Base-by-base conservation (phyloP, 805 yeast genomes). In the Wickerhamiella galacta region DNA sequence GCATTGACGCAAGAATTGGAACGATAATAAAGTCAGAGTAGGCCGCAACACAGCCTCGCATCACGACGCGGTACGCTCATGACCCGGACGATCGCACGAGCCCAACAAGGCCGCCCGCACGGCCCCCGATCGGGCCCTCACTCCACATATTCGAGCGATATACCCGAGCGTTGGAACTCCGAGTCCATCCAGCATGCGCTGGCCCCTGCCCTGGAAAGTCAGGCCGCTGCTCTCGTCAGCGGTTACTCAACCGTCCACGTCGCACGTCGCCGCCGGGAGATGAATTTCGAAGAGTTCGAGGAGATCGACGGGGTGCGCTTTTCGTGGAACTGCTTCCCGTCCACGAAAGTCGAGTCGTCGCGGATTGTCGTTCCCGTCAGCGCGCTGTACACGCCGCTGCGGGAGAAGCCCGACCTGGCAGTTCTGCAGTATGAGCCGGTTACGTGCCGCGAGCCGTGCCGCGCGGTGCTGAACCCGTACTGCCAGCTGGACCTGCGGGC, bases 301-400 rank as follows among this genome's bases (percentile, higher is more conserved):
- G 75, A 70, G 46, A 55, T 56, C 33, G 75, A 71, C 48, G 79
- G 79, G 34, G 70, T 73, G 32, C 66, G 79, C 37, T 75, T 78
- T 60, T 70, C 77, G 46, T 78, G 87, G 87, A 75, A 78, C 53
- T 76, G 80, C 26, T 75, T 87, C 48, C 98, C 99, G 19, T 72
- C 79, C 26, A 75, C 94, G 24, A 72, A 83, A 45, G 70, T 72
- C 26, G 96, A 90, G 55, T 90, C 94, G 14, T 75, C 75, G 47
- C 77, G 90, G 45, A 77, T 83, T 49, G 92, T 87, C 14, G 85
- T 90, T 20, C 98, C 99, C 9, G 75, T 90, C 23, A 93, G 95
- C 26, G 76, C 94, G 35, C 60, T 90, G 40, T 90, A 83, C 63
- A 85, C 95, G n/a, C 99, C 99, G 6, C 66, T 90, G 46, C 72